Conservation (phyloP, 345 rosid species). For the Eucalyptus tenuipes region DNA sequence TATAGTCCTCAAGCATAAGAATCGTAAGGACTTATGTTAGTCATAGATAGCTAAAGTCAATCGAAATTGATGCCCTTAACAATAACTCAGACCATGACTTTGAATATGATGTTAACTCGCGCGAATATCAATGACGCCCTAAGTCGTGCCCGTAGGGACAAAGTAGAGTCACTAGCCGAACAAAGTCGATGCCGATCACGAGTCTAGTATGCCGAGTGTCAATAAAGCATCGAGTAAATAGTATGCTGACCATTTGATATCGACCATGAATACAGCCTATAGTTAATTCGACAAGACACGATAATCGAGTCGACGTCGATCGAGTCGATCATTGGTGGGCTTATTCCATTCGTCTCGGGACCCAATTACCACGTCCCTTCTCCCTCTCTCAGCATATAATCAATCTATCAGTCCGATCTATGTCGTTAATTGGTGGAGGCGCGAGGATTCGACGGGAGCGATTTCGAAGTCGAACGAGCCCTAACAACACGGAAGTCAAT, state of each 20-base stretch:
- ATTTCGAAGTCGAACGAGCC: neutral
- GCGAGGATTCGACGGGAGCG: neutral
- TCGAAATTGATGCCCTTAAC: neutral
- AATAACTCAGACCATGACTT: neutral
- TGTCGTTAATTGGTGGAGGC: neutral
- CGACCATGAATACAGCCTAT: neutral
- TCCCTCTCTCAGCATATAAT: neutral
- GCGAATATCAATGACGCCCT: neutral
- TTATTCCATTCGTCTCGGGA: neutral
- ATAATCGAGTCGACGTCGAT: neutral
- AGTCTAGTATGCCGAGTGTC: neutral
- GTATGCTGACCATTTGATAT: neutral
- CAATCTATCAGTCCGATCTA: neutral
- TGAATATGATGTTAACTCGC: neutral
- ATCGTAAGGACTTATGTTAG: neutral
- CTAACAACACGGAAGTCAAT: neutral
- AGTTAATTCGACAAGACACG: neutral
- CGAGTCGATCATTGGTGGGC: neutral
- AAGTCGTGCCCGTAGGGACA: neutral
- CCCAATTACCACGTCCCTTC: neutral
- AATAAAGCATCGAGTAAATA: neutral
- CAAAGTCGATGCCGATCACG: neutral
- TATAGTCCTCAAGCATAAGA: neutral
- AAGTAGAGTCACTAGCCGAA: neutral
- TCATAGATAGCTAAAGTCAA: neutral